phyloP scores from a whole-genome alignment of 352 stramenopile species.

The Phytopythium chamaehyphon region DNA sequence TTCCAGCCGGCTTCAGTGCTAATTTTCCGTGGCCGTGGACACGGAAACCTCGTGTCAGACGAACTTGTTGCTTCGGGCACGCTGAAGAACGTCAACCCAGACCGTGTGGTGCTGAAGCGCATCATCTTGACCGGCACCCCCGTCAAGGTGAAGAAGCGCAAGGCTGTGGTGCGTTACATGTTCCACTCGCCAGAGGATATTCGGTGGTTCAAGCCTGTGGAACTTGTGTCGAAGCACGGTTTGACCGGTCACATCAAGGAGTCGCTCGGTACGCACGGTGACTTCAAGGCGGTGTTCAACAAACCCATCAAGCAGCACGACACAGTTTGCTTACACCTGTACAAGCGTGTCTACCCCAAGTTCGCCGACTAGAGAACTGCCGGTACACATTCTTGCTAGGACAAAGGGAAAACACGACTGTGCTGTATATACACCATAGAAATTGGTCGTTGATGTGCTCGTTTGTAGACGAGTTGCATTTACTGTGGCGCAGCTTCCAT shows the following conservation, averaged over 20 bases:
- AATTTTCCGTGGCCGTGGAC: slow-evolving; percentile 82
- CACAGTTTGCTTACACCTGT: slow-evolving; percentile 98
- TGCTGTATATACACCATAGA: not conserved
- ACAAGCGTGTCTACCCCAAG: slow-evolving; percentile 99
- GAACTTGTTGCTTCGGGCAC: slow-evolving; percentile 93
- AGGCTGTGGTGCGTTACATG: slow-evolving; percentile 98
- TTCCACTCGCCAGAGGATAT: slow-evolving; percentile 99
- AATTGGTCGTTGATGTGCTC: too few relatives aligned
- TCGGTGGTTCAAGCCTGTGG: slow-evolving; percentile 98
- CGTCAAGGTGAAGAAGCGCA: slow-evolving; percentile 97
- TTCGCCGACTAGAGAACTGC: slow-evolving; percentile 41
- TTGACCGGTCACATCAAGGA: slow-evolving; percentile 98
- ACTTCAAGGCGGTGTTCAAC: slow-evolving; percentile 99
- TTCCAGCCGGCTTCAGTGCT: slow-evolving; percentile 96
- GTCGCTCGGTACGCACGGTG: slow-evolving; percentile 97
- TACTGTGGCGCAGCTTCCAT: too few relatives aligned
- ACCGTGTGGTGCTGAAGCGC: slow-evolving; percentile 98
- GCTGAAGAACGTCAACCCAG: slow-evolving; percentile 95
- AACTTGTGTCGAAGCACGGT: slow-evolving; percentile 97
- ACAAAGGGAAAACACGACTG: not conserved
- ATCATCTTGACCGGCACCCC: slow-evolving; percentile 98
- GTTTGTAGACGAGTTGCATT: too few relatives aligned
- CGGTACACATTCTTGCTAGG: too few relatives aligned
- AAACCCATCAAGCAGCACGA: slow-evolving; percentile 99
- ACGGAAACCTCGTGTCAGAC: slow-evolving; percentile 22